Conservation (phyloP, 208 protist species). For the Acanthamoeba royreba region DNA sequence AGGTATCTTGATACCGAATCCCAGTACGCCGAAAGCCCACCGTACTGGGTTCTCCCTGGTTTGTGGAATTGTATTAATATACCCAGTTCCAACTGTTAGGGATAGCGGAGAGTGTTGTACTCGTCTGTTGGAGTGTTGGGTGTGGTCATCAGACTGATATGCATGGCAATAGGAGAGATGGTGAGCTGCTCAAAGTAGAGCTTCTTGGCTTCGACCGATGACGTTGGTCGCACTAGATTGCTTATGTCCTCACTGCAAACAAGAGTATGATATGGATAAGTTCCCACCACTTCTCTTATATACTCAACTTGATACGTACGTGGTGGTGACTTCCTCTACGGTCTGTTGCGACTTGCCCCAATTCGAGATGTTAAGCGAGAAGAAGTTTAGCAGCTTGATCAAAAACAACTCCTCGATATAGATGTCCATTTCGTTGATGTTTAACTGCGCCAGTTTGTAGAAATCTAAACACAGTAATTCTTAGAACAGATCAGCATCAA, state of each 20-base stretch:
- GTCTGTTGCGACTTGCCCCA: background rate
- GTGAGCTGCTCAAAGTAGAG: constrained; percentile 61
- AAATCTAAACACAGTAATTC: background rate
- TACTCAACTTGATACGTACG: background rate
- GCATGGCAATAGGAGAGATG: constrained; percentile 54
- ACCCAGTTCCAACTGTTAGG: no score
- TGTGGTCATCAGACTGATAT: constrained; percentile 47
- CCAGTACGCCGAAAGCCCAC: constrained; percentile 40
- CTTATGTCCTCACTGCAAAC: background rate
- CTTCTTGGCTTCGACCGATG: constrained; percentile 1
- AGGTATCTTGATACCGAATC: constrained; percentile 52
- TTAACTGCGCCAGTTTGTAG: background rate
- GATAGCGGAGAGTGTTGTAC: no score
- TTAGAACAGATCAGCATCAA: background rate
- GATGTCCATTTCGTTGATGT: constrained; percentile 38
- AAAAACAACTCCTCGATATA: constrained; percentile 38
- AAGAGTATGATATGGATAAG: no score
- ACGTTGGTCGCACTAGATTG: background rate
- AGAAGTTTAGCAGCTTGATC: constrained; percentile 36
- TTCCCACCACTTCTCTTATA: no score
- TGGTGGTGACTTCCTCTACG: constrained; percentile 19
- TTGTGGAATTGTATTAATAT: background rate
- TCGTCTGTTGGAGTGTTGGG: background rate
- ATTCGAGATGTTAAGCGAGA: constrained; percentile 29
- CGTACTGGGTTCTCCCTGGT: constrained; percentile 9